A percentile compares a stretch with the other conserved stretches of the same genome.
These are phyloP conservation scores for Cercophora samala DNA, from an alignment of 495 filamentous ascomycete species.

Conservation along the genomic window DNA sequence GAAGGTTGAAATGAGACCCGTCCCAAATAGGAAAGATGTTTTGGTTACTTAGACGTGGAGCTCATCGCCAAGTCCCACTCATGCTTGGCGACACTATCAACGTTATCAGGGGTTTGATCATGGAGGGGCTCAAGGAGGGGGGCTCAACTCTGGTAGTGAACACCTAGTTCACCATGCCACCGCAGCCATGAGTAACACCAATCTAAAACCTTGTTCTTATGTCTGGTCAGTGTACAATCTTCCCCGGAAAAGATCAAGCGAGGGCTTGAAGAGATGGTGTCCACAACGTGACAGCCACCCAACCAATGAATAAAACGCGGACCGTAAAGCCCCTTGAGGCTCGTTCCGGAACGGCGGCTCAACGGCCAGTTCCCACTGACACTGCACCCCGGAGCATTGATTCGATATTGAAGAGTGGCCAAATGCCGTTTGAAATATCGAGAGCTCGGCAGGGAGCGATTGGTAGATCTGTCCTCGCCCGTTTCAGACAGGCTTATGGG, in stretches of 20 bases:
- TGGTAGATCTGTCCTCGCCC: background rate
- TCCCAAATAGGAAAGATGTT: background rate
- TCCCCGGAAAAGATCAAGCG: background rate
- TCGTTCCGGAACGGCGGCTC: conserved; percentile 13
- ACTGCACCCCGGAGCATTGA: background rate
- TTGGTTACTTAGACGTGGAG: background rate
- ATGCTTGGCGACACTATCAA: background rate
- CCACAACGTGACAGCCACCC: background rate
- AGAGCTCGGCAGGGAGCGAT: background rate
- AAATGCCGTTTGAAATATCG: background rate
- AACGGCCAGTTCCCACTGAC: background rate
- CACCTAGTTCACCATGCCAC: background rate
- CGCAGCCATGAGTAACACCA: background rate
- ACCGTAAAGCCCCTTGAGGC: conserved; percentile 17
- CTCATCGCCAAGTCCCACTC: background rate
- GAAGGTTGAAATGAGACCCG: background rate
- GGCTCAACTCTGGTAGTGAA: background rate
- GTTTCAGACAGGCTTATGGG: background rate
- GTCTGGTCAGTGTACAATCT: background rate
- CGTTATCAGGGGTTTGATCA: background rate
- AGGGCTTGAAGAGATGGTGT: background rate
- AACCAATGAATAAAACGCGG: background rate
- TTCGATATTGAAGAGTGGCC: background rate
- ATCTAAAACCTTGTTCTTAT: background rate
- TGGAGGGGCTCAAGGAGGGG: background rate